Evolutionary conservation across 768 basidiomycete species (phyloP).

Genomic region (Suillus placidus): DNA sequence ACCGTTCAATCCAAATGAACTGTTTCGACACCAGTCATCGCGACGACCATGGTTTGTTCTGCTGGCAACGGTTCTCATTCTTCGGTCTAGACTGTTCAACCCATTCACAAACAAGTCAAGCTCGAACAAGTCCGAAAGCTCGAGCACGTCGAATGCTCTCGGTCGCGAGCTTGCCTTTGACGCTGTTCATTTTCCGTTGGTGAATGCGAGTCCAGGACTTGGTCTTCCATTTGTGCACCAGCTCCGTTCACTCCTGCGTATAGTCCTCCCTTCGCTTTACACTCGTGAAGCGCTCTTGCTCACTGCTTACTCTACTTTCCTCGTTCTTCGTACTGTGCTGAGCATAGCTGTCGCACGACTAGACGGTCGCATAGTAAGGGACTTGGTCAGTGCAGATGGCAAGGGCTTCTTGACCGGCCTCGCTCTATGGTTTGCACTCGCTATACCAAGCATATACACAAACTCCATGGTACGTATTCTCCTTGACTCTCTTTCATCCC

Average conservation of each 20-base stretch:
- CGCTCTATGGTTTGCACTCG: constrained; percentile 86
- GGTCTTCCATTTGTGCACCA: constrained; percentile 72
- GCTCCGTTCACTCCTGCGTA: constrained; percentile 69
- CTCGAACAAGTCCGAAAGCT: constrained; percentile 21
- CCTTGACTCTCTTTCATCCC: not conserved
- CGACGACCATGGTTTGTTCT: constrained; percentile 43
- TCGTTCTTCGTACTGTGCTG: constrained; percentile 83
- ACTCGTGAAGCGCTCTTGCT: constrained; percentile 78
- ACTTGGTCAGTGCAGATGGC: constrained; percentile 86
- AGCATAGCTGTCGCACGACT: constrained; percentile 86
- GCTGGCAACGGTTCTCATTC: constrained; percentile 49
- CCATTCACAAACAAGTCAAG: constrained; percentile 7
- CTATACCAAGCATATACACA: constrained; percentile 92
- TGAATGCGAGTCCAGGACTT: constrained; percentile 39
- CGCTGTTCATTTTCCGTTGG: constrained; percentile 61
- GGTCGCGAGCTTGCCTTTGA: constrained; percentile 56
- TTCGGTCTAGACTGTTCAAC: constrained; percentile 46
- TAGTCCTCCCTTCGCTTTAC: constrained; percentile 64
- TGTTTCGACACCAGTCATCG: constrained; percentile 2
- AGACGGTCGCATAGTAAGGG: constrained; percentile 87
- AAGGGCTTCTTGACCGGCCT: constrained; percentile 82
- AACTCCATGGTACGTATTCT: constrained; percentile 77
- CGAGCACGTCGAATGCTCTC: constrained; percentile 45
- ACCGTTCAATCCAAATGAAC: not conserved
- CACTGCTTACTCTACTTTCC: constrained; percentile 78